phyloP scores from a whole-genome alignment of 139 green algal species.

The Haematococcus lacustris region DNA sequence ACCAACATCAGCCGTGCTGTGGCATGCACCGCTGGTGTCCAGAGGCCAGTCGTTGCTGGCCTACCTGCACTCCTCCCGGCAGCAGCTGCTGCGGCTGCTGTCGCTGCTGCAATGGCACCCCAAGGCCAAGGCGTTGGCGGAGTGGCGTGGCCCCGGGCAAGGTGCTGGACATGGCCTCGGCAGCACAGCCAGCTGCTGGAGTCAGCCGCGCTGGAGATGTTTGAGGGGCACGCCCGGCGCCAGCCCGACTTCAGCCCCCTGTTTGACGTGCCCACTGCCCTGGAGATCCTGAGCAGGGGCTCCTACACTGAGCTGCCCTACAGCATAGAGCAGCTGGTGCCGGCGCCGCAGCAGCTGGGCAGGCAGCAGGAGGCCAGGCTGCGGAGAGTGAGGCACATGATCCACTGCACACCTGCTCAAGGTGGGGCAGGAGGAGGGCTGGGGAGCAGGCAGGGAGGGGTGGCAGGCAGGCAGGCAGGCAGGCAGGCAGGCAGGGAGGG shows the following conservation, averaged over 20 bases:
- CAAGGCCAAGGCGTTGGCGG: slow-evolving; percentile 29
- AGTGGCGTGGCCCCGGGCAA: slow-evolving; percentile 26
- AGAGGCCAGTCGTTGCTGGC: too few relatives aligned
- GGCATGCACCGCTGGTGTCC: too few relatives aligned
- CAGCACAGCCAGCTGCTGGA: slow-evolving; percentile 24
- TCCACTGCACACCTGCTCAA: slow-evolving; percentile 24
- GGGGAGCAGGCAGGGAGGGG: background rate
- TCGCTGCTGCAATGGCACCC: slow-evolving; percentile 24
- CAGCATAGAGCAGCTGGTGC: slow-evolving; percentile 23
- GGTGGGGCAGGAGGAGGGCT: background rate
- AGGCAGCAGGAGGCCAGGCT: slow-evolving; percentile 12
- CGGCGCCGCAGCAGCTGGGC: slow-evolving; percentile 1
- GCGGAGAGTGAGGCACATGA: slow-evolving; percentile 20
- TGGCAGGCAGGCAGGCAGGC: background rate
- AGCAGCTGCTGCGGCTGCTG: slow-evolving; percentile 31
- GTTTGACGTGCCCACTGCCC: slow-evolving; percentile 33
- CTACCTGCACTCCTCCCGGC: slow-evolving; percentile 27
- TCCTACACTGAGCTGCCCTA: slow-evolving; percentile 33
- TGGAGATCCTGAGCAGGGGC: slow-evolving; percentile 35
- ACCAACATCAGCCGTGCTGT: too few relatives aligned
- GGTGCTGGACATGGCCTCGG: slow-evolving; percentile 23
- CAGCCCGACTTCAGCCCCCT: slow-evolving; percentile 18
- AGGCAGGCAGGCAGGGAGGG: too few relatives aligned
- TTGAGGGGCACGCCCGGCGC: background rate
- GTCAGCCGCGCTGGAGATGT: slow-evolving; percentile 11